A percentile compares a stretch with the other conserved stretches of the same genome.
These are phyloP conservation scores for Arthroderma sp. DNA, from an alignment of 2,329 filamentous ascomycete species.

Conservation along the genomic window DNA sequence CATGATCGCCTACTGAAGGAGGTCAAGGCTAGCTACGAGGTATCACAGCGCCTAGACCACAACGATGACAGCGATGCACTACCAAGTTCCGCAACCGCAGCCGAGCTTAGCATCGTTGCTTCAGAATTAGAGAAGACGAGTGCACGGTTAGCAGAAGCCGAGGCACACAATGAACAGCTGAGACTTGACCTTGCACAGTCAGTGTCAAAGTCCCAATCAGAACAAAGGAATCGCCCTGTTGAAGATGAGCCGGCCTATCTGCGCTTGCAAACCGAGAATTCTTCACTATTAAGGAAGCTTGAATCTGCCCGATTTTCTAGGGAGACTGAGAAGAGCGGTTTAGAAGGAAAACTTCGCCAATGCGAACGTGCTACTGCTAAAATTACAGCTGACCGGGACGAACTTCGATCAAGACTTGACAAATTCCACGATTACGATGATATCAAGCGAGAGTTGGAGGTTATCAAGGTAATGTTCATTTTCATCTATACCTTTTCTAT, in stretches of 20 bases:
- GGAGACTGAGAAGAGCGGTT: slow-evolving; percentile 62
- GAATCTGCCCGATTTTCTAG: slow-evolving; percentile 74
- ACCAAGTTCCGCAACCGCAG: slow-evolving; percentile 59
- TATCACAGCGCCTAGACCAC: slow-evolving; percentile 75
- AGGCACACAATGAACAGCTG: slow-evolving; percentile 87
- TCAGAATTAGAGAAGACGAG: slow-evolving; percentile 86
- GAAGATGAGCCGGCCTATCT: slow-evolving; percentile 87
- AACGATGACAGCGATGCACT: slow-evolving; percentile 47
- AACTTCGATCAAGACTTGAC: slow-evolving; percentile 64
- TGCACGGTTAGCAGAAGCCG: slow-evolving; percentile 72
- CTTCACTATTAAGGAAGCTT: slow-evolving; percentile 74
- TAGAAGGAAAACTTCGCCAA: slow-evolving; percentile 62
- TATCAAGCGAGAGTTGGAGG: slow-evolving; percentile 87
- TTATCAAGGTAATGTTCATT: slow-evolving; percentile 52
- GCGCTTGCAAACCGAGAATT: slow-evolving; percentile 84
- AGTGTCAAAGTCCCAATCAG: slow-evolving; percentile 54
- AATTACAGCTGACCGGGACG: slow-evolving; percentile 67
- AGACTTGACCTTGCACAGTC: slow-evolving; percentile 81
- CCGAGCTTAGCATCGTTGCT: slow-evolving; percentile 85
- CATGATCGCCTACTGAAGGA: slow-evolving; percentile 87
- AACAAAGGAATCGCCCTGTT: slow-evolving; percentile 47
- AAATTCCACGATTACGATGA: slow-evolving; percentile 94
- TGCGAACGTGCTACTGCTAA: slow-evolving; percentile 65
- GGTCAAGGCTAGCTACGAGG: slow-evolving; percentile 93
- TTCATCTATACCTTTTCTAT: background rate